Percentiles rank a stretch among this genome's conserved stretches.
Conservation (phyloP, 306 rosid genomes). For the Sphenostylis stenocarpa region DNA sequence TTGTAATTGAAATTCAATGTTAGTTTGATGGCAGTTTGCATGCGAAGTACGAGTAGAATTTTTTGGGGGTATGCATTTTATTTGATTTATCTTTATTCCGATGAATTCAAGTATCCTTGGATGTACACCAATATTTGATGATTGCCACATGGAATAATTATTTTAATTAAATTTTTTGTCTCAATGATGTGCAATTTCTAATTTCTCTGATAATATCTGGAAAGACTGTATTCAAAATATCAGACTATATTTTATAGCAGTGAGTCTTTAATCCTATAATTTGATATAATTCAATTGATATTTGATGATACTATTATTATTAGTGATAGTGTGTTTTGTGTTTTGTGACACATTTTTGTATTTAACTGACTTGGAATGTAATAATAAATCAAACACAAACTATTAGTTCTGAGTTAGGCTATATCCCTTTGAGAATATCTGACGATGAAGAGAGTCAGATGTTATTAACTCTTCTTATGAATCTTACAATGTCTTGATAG, state of each 20-base stretch:
- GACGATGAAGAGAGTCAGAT: neutral
- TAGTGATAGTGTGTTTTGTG: neutral
- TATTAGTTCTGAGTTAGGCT: neutral
- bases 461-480: neutral
- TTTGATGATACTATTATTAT: neutral
- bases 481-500: neutral
- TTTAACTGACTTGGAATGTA: neutral
- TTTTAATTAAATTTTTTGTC: too few relatives aligned
- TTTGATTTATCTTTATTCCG: neutral
- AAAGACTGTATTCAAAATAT: neutral
- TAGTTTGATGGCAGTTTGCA: conserved; percentile 12
- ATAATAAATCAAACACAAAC: neutral
- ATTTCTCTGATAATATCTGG: neutral
- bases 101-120: neutral
- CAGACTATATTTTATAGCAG: neutral
- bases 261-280: neutral
- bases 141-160: neutral
- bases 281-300: neutral
- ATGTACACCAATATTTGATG: neutral
- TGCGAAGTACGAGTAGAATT: conserved; percentile 19
- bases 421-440: neutral
- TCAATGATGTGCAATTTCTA: neutral
- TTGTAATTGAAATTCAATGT: neutral
- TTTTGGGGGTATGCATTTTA: conserved; percentile 11
- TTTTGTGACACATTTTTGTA: neutral